Percentiles rank a stretch among this genome's conserved stretches.
Evolutionary conservation across 371 early-diverging fungal genomes (phyloP).

Genomic region (Apophysomyces sp.): DNA sequence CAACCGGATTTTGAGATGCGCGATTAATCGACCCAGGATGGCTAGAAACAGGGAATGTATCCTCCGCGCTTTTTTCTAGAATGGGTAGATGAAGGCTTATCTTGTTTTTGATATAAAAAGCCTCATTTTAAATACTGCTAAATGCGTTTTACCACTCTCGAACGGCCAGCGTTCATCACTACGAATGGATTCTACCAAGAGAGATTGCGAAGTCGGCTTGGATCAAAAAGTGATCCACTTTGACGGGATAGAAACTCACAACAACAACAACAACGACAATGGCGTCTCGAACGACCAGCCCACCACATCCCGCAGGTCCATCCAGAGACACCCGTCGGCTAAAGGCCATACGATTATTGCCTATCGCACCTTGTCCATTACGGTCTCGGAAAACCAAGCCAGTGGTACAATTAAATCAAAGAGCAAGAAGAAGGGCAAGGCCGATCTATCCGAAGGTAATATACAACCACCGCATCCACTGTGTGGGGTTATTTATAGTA

Average conservation of each 20-base stretch:
- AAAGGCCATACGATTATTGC: slow-evolving; percentile 30
- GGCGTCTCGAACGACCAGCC: not conserved
- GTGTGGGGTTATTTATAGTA: too few species aligned
- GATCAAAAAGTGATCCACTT: not conserved
- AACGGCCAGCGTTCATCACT: too few species aligned
- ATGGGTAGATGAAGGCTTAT: not conserved
- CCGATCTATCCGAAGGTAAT: slow-evolving; percentile 25
- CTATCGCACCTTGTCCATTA: slow-evolving; percentile 34
- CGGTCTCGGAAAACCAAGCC: slow-evolving; percentile 30
- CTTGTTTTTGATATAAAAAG: not conserved
- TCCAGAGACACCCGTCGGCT: not conserved
- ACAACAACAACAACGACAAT: not conserved
- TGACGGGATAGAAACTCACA: not conserved
- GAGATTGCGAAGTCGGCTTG: not conserved
- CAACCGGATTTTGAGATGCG: too few species aligned
- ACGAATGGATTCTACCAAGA: not conserved
- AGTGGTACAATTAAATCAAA: not conserved
- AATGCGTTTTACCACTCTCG: not conserved
- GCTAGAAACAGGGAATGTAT: slow-evolving; percentile 39
- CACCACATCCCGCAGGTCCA: not conserved
- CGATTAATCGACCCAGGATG: slow-evolving; percentile 26
- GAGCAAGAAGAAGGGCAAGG: slow-evolving; percentile 10
- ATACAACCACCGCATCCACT: not conserved
- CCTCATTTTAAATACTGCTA: not conserved
- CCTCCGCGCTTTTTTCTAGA: slow-evolving; percentile 33